Evolutionary conservation across 192 early-diverging fungal species (phyloP).

Genomic region (Mortierella hygrophila): DNA sequence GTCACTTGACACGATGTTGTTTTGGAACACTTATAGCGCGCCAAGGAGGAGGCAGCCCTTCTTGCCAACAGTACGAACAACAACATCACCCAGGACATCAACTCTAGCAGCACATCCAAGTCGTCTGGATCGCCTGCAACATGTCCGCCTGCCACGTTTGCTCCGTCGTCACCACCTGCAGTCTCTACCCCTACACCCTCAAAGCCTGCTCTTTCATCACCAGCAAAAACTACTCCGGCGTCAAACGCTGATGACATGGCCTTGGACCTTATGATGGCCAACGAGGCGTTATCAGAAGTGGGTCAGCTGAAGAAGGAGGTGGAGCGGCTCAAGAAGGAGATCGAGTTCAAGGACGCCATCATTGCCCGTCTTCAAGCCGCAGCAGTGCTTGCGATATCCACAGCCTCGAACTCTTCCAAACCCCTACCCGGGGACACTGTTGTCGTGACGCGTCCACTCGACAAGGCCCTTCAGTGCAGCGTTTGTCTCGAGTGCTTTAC

Average conservation of each 20-base stretch:
- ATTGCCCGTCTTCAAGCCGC: constrained; percentile 37
- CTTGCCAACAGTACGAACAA: not conserved
- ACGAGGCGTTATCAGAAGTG: constrained; percentile 46
- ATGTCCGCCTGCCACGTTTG: not conserved
- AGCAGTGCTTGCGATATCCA: no score
- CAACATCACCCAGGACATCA: not conserved
- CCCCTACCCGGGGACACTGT: constrained; percentile 7
- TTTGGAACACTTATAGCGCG: not conserved
- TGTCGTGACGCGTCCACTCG: not conserved
- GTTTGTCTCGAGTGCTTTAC: constrained; percentile 57
- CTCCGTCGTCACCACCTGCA: not conserved
- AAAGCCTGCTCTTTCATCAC: not conserved
- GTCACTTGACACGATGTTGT: not conserved
- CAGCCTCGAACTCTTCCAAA: not conserved
- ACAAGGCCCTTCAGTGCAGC: constrained; percentile 41
- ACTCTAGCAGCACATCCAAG: not conserved
- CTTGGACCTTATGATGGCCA: constrained; percentile 28
- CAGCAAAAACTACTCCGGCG: not conserved
- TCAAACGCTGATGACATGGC: constrained; percentile 28
- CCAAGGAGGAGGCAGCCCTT: not conserved
- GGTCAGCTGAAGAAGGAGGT: constrained; percentile 33
- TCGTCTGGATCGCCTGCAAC: not conserved
- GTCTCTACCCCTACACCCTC: not conserved
- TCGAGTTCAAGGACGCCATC: constrained; percentile 46
- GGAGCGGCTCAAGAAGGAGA: constrained; percentile 38